Base-by-base conservation (phyloP, 2,329 filamentous ascomycete genomes). In the Aaosphaeria arxii region DNA sequence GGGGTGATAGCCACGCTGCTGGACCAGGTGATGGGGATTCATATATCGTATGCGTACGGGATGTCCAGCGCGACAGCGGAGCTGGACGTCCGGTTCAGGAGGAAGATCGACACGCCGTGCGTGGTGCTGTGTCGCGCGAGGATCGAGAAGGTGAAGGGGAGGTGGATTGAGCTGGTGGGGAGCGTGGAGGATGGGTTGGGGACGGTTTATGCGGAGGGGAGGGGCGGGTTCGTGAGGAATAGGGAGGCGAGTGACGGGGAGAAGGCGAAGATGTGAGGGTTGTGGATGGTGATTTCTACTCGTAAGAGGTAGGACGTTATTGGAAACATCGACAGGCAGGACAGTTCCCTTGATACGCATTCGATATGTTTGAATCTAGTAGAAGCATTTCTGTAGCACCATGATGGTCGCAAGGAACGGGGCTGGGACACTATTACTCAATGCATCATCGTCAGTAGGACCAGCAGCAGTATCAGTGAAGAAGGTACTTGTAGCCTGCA, bases 151-250 rank as follows among this genome's bases (percentile, higher is more conserved):
- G 60, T 62, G 49, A 52, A 48, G 32, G 62, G 62, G 4, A 49
- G 55, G 39, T 63, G 54, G 53, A 46, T 61, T 29, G 56, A 63
- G 43, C 50, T 51, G 6, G 45, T 54, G 7, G 57, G 51, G 2
- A 59, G 51, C 54, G 31, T 64, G 1, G 59, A 66, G 38, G 55
- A 65, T 51, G 62, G 62, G 5, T 32, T 48, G 4, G 62, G 57
- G 5, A 57, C 47, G 5, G 51, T 64, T 3, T 62, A 56, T 45
- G 61, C 58, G 2, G 57, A 62, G 45, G 57, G 55, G 1, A 48
- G 40, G 11, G 57, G 52, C 2, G 47, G 50, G 3, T 63, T 60
- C 33, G 57, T 62, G 11, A 46, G 57, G 49, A 53, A 44, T 29
- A 62, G 55, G 51, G 45, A 50, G 9, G 13, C 9, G 9, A 13